phyloP scores from a whole-genome alignment of 2,329 filamentous ascomycete genomes.

The Thelonectria olida region DNA sequence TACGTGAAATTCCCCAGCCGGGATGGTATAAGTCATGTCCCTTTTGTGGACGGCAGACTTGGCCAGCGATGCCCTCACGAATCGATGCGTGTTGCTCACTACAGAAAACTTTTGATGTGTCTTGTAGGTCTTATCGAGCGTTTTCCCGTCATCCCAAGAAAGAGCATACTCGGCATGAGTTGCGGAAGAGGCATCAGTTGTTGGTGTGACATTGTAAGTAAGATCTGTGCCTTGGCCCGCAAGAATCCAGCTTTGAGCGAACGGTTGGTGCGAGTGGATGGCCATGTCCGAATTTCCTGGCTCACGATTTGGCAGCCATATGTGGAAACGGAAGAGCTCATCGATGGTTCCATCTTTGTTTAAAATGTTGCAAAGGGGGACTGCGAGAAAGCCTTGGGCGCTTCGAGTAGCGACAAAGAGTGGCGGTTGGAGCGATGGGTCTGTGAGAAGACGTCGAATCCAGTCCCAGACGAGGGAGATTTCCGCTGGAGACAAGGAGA shows the following conservation, averaged over 20 bases:
- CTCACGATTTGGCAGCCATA: slow-evolving; percentile 45
- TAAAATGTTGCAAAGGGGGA: slow-evolving; percentile 46
- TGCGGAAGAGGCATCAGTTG: slow-evolving; percentile 21
- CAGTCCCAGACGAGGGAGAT: no score
- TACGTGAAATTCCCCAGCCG: slow-evolving; percentile 42
- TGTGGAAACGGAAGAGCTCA: slow-evolving; percentile 47
- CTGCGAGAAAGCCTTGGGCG: slow-evolving; percentile 46
- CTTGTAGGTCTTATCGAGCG: slow-evolving; percentile 32
- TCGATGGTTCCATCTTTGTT: slow-evolving; percentile 44
- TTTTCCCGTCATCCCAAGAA: slow-evolving; percentile 39
- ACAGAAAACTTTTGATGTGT: slow-evolving; percentile 39
- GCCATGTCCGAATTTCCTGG: slow-evolving; percentile 38
- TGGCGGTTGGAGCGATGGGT: no score
- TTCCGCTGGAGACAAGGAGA: no score
- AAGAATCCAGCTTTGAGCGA: slow-evolving; percentile 49
- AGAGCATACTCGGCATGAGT: slow-evolving; percentile 44
- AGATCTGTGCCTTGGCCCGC: slow-evolving; percentile 45
- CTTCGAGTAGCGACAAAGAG: slow-evolving; percentile 28
- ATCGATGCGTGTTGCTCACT: slow-evolving; percentile 36
- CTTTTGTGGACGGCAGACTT: slow-evolving; percentile 23
- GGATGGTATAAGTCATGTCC: slow-evolving; percentile 41
- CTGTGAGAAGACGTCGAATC: no score
- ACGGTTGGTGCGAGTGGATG: slow-evolving; percentile 48
- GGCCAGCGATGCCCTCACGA: slow-evolving; percentile 23
- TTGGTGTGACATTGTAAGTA: slow-evolving; percentile 37